phyloP scores from a whole-genome alignment of 352 stramenopile species.

The Blastocystis sp. region DNA sequence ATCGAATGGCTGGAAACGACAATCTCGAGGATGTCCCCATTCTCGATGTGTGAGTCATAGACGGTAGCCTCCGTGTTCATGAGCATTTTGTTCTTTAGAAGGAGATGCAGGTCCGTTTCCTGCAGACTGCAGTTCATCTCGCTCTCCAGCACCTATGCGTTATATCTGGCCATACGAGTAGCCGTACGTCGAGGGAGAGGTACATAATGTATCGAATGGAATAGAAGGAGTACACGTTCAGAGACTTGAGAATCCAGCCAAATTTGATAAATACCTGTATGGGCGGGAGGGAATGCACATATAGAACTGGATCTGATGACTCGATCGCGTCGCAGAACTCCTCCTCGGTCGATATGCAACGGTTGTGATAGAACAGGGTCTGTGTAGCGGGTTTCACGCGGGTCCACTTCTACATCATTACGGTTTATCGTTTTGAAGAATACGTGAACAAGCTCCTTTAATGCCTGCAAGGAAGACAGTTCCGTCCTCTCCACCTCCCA shows the following conservation, averaged over 20 bases:
- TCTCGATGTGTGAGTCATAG: too few relatives aligned
- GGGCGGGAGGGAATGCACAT: conserved; percentile 29
- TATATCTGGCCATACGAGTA: neutral
- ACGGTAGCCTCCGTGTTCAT: too few relatives aligned
- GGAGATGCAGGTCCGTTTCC: conserved; percentile 23
- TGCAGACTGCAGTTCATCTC: neutral
- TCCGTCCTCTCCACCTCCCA: too few relatives aligned
- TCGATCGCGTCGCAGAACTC: conserved; percentile 27
- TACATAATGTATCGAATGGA: conserved; percentile 30
- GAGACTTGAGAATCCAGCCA: conserved; percentile 36
- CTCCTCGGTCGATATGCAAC: neutral
- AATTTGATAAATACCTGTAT: conserved; percentile 40
- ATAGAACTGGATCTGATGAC: conserved; percentile 15
- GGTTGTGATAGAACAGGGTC: too few relatives aligned
- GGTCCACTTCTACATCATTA: too few relatives aligned
- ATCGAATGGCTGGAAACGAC: too few relatives aligned
- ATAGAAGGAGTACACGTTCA: conserved; percentile 53
- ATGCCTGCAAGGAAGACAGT: too few relatives aligned
- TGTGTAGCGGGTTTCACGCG: too few relatives aligned
- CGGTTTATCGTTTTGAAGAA: too few relatives aligned
- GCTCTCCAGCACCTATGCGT: conserved; percentile 29
- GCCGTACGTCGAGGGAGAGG: conserved; percentile 15
- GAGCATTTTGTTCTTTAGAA: neutral
- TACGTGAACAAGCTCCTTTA: too few relatives aligned
- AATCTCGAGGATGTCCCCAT: too few relatives aligned